Percentiles rank a stretch among this genome's conserved stretches.
Conservation (phyloP, 805 yeast genomes). For the Kluyveromyces starmeri region DNA sequence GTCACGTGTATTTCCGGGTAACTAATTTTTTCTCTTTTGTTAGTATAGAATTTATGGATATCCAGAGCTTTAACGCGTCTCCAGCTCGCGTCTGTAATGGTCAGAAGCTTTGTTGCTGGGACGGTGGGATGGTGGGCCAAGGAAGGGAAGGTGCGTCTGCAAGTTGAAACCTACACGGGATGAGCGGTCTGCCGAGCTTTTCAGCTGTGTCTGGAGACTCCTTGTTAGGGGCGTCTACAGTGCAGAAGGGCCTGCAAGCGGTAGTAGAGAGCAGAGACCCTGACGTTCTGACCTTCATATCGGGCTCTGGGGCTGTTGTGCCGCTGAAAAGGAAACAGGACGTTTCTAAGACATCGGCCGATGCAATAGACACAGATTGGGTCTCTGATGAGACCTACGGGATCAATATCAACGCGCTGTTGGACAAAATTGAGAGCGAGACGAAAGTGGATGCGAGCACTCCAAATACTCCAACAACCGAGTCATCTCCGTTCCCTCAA, state of each 20-base stretch:
- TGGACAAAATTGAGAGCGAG: constrained; percentile 26
- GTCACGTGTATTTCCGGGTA: too few relatives aligned
- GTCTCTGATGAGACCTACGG: constrained; percentile 31
- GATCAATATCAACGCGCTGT: constrained; percentile 30
- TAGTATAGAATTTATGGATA: too few relatives aligned
- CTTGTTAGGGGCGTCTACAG: neutral
- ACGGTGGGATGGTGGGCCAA: too few relatives aligned
- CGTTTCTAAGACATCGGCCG: neutral
- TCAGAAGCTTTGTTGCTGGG: too few relatives aligned
- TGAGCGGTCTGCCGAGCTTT: neutral
- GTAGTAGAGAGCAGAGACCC: neutral
- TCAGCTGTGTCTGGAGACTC: neutral
- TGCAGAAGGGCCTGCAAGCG: neutral
- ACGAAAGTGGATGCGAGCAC: constrained; percentile 1
- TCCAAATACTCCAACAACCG: too few relatives aligned
- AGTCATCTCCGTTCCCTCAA: too few relatives aligned
- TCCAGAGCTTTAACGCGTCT: too few relatives aligned
- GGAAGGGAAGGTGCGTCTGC: too few relatives aligned
- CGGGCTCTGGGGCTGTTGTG: neutral
- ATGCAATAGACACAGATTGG: constrained; percentile 11
- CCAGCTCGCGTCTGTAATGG: too few relatives aligned
- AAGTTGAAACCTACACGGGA: too few relatives aligned
- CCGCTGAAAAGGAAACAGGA: constrained; percentile 1
- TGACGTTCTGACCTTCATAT: neutral
- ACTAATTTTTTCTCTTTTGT: too few relatives aligned